phyloP scores from a whole-genome alignment of 1,139 yeast species.

The Hyphopichia fennica region DNA sequence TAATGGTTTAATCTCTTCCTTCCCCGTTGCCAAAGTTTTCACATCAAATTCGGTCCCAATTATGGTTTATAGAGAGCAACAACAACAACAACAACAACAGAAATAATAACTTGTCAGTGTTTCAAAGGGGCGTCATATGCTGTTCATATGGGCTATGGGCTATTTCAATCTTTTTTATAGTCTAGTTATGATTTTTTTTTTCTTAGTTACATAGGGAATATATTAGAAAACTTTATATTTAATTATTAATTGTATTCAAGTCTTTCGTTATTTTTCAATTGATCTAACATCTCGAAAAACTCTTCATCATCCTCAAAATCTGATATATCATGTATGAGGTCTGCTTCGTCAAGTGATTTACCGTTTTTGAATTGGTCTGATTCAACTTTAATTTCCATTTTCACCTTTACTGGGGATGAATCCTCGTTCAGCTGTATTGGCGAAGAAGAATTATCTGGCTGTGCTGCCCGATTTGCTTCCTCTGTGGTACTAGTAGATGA shows the following conservation, averaged over 20 bases:
- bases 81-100: constrained; percentile 1
- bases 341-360: constrained; percentile 8
- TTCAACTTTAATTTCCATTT: neutral
- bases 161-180: too few species aligned
- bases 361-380: neutral
- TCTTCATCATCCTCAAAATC: constrained; percentile 29
- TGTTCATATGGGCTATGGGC: too few species aligned
- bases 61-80: constrained; percentile 37
- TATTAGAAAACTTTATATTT: neutral
- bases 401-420: neutral
- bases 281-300: constrained; percentile 15
- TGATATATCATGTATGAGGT: constrained; percentile 22
- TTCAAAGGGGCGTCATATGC: too few species aligned
- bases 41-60: constrained; percentile 61
- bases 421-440: too few species aligned
- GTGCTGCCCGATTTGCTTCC: neutral
- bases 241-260: constrained; percentile 1
- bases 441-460: too few species aligned
- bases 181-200: neutral
- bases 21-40: constrained; percentile 57
- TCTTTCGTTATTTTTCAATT: constrained; percentile 1
- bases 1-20: constrained; percentile 59
- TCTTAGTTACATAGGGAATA: neutral
- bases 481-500: neutral
- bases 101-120: neutral